phyloP scores from a whole-genome alignment of 306 rosid species.

The Argentina anserina region DNA sequence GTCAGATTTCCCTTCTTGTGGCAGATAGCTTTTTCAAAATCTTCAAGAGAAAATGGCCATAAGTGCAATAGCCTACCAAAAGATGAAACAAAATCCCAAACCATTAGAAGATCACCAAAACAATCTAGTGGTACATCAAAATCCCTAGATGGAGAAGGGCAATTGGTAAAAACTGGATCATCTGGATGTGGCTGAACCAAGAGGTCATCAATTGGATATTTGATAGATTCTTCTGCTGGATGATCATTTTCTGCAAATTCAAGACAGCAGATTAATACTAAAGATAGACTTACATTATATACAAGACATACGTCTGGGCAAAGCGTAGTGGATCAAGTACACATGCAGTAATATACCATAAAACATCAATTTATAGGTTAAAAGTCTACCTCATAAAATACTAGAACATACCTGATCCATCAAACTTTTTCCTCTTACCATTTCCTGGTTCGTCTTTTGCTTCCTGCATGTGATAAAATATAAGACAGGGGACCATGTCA shows the following conservation, averaged over 20 bases:
- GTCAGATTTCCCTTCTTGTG: conserved; percentile 67
- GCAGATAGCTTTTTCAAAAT: conserved; percentile 80
- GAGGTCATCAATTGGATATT: conserved; percentile 91
- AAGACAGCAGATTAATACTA: conserved; percentile 2
- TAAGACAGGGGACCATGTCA: conserved; percentile 23
- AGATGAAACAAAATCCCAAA: conserved; percentile 87
- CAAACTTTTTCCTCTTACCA: conserved; percentile 45
- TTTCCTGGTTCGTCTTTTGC: conserved; percentile 31
- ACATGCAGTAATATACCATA: background rate
- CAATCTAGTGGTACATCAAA: conserved; percentile 68
- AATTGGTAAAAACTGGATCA: conserved; percentile 70
- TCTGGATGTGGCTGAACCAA: conserved; percentile 70
- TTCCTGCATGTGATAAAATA: conserved; percentile 47
- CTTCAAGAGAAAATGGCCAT: conserved; percentile 77
- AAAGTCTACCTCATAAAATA: conserved; percentile 35
- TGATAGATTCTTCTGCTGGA: conserved; percentile 46
- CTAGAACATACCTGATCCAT: conserved; percentile 34
- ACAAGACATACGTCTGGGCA: background rate
- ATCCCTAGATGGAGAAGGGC: conserved; percentile 71
- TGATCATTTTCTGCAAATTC: conserved; percentile 43
- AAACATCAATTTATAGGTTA: conserved; percentile 2
- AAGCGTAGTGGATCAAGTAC: conserved; percentile 1
- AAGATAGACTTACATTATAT: background rate
- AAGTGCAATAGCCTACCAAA: conserved; percentile 64
- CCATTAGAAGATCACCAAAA: conserved; percentile 80